phyloP scores from a whole-genome alignment of 2,329 filamentous ascomycete genomes.

The Pseudocercospora eumusae region DNA sequence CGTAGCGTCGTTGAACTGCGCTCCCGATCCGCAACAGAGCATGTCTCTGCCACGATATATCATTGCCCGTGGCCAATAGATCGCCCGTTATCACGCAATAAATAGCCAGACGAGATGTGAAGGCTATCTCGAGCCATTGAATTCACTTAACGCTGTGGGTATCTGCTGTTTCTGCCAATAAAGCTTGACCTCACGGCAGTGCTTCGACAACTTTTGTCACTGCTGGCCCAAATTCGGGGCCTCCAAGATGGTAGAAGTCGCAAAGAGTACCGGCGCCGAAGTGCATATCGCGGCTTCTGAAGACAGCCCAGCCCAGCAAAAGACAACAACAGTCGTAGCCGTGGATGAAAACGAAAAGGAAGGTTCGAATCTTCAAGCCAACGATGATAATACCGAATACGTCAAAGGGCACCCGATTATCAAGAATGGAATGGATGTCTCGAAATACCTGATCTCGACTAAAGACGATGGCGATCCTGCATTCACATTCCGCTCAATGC shows the following conservation, averaged over 20 bases:
- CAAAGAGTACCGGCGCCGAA: slow-evolving; percentile 4
- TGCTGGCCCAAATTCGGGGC: too few relatives aligned
- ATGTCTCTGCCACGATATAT: neutral
- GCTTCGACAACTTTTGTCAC: neutral
- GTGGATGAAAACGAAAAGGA: neutral
- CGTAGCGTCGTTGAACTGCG: neutral
- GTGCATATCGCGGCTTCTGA: neutral
- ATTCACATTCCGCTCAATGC: slow-evolving; percentile 20
- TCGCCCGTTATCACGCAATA: neutral
- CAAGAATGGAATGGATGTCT: slow-evolving; percentile 21
- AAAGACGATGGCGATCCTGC: slow-evolving; percentile 21
- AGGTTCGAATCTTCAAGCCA: neutral
- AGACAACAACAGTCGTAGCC: neutral
- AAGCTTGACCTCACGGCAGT: neutral
- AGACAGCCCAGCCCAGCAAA: neutral
- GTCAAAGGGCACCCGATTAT: slow-evolving; percentile 12
- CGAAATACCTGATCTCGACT: slow-evolving; percentile 19
- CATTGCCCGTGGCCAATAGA: neutral
- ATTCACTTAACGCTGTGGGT: too few relatives aligned
- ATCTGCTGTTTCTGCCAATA: too few relatives aligned
- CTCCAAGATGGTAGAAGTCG: neutral
- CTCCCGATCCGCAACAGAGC: neutral
- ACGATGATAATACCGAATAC: neutral
- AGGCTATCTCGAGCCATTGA: too few relatives aligned
- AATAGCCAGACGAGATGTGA: neutral